phyloP scores from a whole-genome alignment of 1,284 basidiomycete species.

The Boletus sp. region DNA sequence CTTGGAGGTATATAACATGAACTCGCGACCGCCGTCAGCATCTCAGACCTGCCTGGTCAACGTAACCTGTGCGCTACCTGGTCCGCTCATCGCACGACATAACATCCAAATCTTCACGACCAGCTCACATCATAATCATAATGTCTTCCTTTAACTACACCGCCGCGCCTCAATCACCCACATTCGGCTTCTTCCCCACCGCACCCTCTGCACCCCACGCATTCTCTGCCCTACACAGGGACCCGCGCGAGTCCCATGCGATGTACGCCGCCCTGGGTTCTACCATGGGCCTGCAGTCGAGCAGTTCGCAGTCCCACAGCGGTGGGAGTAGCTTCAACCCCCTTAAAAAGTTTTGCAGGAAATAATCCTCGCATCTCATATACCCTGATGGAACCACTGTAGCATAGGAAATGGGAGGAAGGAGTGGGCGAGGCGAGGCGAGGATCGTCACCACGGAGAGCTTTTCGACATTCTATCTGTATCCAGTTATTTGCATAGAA shows the following conservation, averaged over 20 bases:
- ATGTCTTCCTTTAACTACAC: conserved; percentile 51
- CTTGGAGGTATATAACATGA: conserved; percentile 33
- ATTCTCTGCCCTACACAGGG: conserved; percentile 64
- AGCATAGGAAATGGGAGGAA: background rate
- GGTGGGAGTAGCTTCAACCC: conserved; percentile 28
- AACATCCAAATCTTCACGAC: conserved; percentile 1
- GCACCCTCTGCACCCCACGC: conserved; percentile 63
- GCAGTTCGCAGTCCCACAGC: conserved; percentile 28
- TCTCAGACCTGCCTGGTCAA: conserved; percentile 23
- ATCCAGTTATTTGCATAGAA: no score
- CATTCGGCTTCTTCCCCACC: conserved; percentile 64
- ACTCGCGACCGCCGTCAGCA: conserved; percentile 5
- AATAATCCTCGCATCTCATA: background rate
- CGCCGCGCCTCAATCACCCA: conserved; percentile 50
- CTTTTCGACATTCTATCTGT: conserved; percentile 36
- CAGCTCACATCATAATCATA: background rate
- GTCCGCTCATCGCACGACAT: background rate
- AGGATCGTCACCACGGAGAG: background rate
- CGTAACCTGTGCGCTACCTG: conserved; percentile 1
- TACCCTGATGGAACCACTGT: background rate
- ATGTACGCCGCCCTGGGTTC: conserved; percentile 65
- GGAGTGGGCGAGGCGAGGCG: no score
- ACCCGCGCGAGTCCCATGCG: conserved; percentile 64
- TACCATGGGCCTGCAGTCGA: conserved; percentile 34
- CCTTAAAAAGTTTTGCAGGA: conserved; percentile 38